Percentiles rank a stretch among this genome's conserved stretches.
Conservation (phyloP, 768 basidiomycete genomes). For the Phaeotremella skinneri region DNA sequence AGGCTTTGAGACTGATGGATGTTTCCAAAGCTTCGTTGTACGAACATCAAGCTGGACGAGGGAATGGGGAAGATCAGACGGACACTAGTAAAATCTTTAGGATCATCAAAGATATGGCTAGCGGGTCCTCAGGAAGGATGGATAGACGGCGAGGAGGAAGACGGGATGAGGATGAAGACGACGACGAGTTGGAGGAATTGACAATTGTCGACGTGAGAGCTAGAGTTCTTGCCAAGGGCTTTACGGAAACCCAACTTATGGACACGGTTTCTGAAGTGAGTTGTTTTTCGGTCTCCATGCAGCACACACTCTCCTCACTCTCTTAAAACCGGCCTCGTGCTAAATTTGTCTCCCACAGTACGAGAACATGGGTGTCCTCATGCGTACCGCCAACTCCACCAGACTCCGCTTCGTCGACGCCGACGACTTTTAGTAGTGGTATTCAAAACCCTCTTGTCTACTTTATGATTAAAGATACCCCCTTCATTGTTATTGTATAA, state of each 20-base stretch:
- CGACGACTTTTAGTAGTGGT: slow-evolving; percentile 17
- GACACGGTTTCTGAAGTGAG: slow-evolving; percentile 77
- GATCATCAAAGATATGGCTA: slow-evolving; percentile 81
- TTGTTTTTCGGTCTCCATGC: slow-evolving; percentile 11
- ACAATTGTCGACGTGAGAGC: slow-evolving; percentile 83
- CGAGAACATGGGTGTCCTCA: slow-evolving; percentile 76
- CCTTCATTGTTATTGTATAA: not conserved
- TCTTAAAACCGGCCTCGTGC: too few relatives aligned
- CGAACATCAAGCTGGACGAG: slow-evolving; percentile 66
- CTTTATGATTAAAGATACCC: not conserved
- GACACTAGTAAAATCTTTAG: slow-evolving; percentile 80
- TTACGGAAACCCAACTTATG: slow-evolving; percentile 85
- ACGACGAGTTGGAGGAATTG: slow-evolving; percentile 63
- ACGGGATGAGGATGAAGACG: slow-evolving; percentile 64
- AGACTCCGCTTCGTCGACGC: slow-evolving; percentile 66
- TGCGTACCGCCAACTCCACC: slow-evolving; percentile 76
- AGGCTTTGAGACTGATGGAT: slow-evolving; percentile 94
- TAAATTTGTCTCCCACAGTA: slow-evolving; percentile 61
- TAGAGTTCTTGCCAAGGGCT: slow-evolving; percentile 79
- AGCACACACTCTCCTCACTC: too few relatives aligned
- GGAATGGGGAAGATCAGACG: slow-evolving; percentile 69
- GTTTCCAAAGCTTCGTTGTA: slow-evolving; percentile 88
- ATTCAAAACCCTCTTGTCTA: slow-evolving; percentile 1
- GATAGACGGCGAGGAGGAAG: slow-evolving; percentile 46
- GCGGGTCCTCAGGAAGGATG: slow-evolving; percentile 33